These are phyloP conservation scores for Fraxinus pennsylvanica DNA, from an alignment of 257 asterid species.

Conservation along the genomic window DNA sequence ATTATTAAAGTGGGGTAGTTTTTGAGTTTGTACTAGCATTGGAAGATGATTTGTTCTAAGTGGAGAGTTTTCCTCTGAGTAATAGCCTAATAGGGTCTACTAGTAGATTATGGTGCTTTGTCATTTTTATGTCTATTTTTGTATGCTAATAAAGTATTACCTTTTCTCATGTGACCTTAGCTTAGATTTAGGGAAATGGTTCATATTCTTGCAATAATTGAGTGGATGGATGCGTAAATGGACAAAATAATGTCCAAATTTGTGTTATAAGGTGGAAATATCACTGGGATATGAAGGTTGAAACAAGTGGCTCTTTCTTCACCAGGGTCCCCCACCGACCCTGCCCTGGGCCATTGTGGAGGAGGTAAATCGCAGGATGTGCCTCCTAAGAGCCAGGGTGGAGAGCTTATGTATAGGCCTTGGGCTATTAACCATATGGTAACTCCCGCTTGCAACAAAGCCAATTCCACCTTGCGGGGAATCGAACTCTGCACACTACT, in stretches of 20 bases:
- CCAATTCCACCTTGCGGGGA: too few relatives aligned
- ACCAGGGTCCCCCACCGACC: too few relatives aligned
- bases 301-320: not conserved
- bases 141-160: conserved; percentile 14
- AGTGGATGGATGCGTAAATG: conserved; percentile 4
- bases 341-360: too few relatives aligned
- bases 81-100: conserved; percentile 14
- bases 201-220: conserved; percentile 32
- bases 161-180: conserved; percentile 29
- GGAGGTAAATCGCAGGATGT: too few relatives aligned
- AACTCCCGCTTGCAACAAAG: too few relatives aligned
- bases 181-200: conserved; percentile 8
- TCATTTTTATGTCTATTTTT: conserved; percentile 20
- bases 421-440: too few relatives aligned
- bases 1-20: conserved; percentile 25
- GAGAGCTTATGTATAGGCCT: too few relatives aligned
- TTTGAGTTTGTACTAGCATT: not conserved
- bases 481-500: too few relatives aligned
- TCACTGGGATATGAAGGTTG: conserved; percentile 6
- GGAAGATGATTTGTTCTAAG: conserved; percentile 23
- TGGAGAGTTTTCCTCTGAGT: conserved; percentile 12
- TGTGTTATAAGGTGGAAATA: conserved; percentile 4
- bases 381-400: too few relatives aligned
- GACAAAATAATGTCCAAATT: conserved; percentile 8
- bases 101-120: conserved; percentile 28